Conservation (phyloP, 2,329 filamentous ascomycete genomes). For the Albifimbria verrucaria region DNA sequence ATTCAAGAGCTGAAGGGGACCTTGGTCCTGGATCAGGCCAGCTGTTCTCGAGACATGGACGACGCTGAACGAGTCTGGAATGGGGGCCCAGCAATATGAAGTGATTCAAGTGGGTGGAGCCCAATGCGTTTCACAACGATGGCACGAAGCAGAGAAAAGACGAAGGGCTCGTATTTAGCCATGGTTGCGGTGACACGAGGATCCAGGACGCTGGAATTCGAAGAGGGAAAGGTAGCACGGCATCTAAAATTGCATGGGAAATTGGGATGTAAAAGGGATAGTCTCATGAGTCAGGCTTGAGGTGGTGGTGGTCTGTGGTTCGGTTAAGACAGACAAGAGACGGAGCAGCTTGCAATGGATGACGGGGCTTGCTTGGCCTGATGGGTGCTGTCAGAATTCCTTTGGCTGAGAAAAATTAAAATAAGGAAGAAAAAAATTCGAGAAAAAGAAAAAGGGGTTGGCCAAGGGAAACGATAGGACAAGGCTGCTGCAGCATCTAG, state of each 20-base stretch:
- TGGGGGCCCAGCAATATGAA: not conserved
- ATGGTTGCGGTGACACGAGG: no score
- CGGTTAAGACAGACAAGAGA: no score
- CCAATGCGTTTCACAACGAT: not conserved
- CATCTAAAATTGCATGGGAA: not conserved
- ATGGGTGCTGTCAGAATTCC: no score
- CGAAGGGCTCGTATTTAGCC: no score
- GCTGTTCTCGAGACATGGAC: not conserved
- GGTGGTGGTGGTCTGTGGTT: no score
- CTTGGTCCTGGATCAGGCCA: not conserved
- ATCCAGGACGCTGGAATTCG: no score
- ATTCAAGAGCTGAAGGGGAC: not conserved
- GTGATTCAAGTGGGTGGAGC: not conserved
- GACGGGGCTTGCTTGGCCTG: no score
- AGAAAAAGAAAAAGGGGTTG: not conserved
- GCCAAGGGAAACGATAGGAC: no score
- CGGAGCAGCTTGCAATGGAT: no score
- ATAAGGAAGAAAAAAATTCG: not conserved
- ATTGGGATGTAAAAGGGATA: not conserved
- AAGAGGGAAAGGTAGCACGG: not conserved
- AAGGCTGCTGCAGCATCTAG: no score
- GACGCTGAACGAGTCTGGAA: not conserved
- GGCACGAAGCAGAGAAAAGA: not conserved
- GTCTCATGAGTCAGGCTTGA: not conserved
- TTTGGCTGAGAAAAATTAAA: no score